phyloP scores from a whole-genome alignment of 78 protist genomes.

The Acrasis kona region DNA sequence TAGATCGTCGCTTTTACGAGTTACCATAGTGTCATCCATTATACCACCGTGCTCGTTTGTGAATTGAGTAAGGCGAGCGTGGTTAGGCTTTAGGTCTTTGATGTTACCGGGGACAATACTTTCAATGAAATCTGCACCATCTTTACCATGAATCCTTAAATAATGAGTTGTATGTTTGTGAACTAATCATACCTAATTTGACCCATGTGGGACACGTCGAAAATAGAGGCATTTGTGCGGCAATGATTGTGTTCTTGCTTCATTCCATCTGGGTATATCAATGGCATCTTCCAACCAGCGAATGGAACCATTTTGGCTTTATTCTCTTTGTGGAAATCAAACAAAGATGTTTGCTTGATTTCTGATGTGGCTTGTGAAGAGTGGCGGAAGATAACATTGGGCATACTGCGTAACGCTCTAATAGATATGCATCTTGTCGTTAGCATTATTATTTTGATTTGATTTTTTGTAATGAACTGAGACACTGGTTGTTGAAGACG shows the following conservation, averaged over 20 bases:
- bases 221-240: conserved; percentile 55
- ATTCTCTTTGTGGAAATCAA: conserved; percentile 48
- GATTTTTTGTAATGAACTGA: too few species aligned
- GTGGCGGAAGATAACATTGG: too few species aligned
- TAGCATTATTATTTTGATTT: too few species aligned
- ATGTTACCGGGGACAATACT: conserved; percentile 54
- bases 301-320: conserved; percentile 85
- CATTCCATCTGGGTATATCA: conserved; percentile 49
- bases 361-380: too few species aligned
- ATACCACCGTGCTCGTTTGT: conserved; percentile 86
- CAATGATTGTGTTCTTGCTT: conserved; percentile 51
- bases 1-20: conserved; percentile 54
- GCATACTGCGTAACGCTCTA: too few species aligned
- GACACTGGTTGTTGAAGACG: too few species aligned
- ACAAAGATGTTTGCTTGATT: conserved; percentile 70
- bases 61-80: conserved; percentile 41
- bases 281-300: conserved; percentile 89
- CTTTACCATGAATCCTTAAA: conserved; percentile 77
- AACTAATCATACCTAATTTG: conserved; percentile 15
- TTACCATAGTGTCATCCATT: conserved; percentile 83
- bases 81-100: conserved; percentile 5
- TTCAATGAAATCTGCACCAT: conserved; percentile 75
- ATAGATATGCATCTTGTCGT: too few species aligned
- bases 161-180: too few species aligned
- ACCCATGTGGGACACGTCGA: conserved; percentile 97